Evolutionary conservation across 768 basidiomycete species (phyloP).

Genomic region (Hygrocybe punicea): DNA sequence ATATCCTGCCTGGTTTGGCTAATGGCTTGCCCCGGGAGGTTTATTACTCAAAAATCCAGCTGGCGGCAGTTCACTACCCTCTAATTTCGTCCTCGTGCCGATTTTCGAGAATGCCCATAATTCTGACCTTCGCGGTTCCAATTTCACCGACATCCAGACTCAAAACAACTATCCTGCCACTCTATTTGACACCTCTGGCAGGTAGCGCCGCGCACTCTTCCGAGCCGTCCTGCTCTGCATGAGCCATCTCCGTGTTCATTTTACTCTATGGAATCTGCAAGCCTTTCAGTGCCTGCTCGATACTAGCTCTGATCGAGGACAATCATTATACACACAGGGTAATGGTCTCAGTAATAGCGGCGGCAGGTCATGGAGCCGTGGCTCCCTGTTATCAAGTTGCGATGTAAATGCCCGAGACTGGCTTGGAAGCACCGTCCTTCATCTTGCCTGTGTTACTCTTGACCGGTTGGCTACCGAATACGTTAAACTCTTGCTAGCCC

Average conservation of each 20-base stretch:
- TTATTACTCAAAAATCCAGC: no score
- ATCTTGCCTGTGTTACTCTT: slow-evolving; percentile 67
- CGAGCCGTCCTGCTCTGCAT: no score
- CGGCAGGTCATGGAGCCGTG: slow-evolving; percentile 56
- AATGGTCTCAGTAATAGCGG: slow-evolving; percentile 45
- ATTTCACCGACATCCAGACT: no score
- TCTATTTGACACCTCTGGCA: neutral
- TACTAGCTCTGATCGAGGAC: slow-evolving; percentile 39
- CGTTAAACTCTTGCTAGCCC: slow-evolving; percentile 68
- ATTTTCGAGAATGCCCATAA: no score
- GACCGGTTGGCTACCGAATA: slow-evolving; percentile 68
- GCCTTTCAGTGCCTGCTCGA: slow-evolving; percentile 76
- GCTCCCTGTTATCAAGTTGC: slow-evolving; percentile 23
- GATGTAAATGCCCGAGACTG: slow-evolving; percentile 73
- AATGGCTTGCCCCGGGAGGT: no score
- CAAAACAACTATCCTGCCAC: no score
- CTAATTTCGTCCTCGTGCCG: no score
- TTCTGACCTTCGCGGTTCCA: no score
- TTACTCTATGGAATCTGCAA: slow-evolving; percentile 65
- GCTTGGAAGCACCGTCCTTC: slow-evolving; percentile 75
- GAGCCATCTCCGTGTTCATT: slow-evolving; percentile 79
- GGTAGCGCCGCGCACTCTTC: no score
- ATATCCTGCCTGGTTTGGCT: no score
- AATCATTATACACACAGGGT: slow-evolving; percentile 27
- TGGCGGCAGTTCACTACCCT: no score